Evolutionary conservation across 345 rosid species (phyloP), one percentile per base, ranked within the genome.

Genomic region (Cardamine chenopodiifolia): DNA sequence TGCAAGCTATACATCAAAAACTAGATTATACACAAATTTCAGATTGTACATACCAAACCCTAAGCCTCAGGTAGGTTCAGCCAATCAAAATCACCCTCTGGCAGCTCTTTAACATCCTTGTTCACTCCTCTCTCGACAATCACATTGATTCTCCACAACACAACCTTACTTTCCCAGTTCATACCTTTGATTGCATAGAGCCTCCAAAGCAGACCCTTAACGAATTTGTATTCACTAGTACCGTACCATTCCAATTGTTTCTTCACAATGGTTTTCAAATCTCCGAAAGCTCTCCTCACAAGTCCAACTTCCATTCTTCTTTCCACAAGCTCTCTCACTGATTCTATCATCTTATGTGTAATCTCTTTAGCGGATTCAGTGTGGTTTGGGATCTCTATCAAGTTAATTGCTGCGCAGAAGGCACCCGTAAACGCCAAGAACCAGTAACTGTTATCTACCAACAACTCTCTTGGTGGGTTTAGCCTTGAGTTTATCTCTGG

Each of bases 251-350:
- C 29, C 63, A 55, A 2, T 1, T 55, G 29, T 40, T 28, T 44
- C 53, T 26, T 18, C 6, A 68, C 40, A 54, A 68, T 55, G 5
- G 11, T 55, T 26, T 68, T 54, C 40, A 40, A 1, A 7, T 54
- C 63, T 7, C 26, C 40, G 19, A 68, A 68, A 25, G 54, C 73
- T 39, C 73, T 55, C 29, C 9, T 68, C 29, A 68, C 63, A 40
- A 68, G 1, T 9, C 63, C 63, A 39, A 55, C 17, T 22, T 68
- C 63, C 72, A 68, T 68, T 68, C 3, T 12, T 60, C 61, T 61
- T 48, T 34, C 67, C 54, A 19, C 54, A 19, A 49, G 54, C 23
- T 49, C 31, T 28, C 7, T 28, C 6, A 29, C 62, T 9, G 42
- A 17, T 1, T 31, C 29, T 34, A 57, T 10, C 64, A 59, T 59